phyloP scores from a whole-genome alignment of 495 filamentous ascomycete genomes.

The Darksidea phi region DNA sequence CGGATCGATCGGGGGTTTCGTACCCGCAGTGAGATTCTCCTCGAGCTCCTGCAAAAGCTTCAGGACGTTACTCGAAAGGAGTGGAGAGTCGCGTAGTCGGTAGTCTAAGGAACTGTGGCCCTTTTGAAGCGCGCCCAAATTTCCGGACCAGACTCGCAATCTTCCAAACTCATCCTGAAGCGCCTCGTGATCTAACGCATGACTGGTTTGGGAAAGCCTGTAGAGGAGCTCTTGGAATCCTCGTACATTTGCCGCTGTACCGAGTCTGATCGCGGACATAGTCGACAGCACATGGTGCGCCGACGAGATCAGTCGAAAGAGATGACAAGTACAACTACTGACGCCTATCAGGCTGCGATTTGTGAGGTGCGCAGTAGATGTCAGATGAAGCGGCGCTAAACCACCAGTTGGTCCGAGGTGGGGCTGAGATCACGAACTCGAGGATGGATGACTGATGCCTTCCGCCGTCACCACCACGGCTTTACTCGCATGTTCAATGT shows the following conservation, averaged over 20 bases:
- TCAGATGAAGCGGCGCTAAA: neutral
- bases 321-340: neutral
- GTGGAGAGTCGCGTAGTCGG: constrained; percentile 33
- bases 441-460: too few relatives aligned
- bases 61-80: constrained; percentile 30
- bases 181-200: constrained; percentile 17
- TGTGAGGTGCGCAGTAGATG: too few relatives aligned
- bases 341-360: too few relatives aligned
- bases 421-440: neutral
- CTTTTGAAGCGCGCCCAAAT: constrained; percentile 35
- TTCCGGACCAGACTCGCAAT: constrained; percentile 35
- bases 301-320: neutral
- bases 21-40: constrained; percentile 26
- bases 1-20: neutral
- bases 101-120: constrained; percentile 35
- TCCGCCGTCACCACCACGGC: too few relatives aligned
- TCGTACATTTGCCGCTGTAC: constrained; percentile 25
- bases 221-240: constrained; percentile 21
- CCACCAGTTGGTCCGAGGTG: neutral
- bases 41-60: constrained; percentile 31
- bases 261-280: constrained; percentile 30
- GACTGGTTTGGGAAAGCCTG: neutral
- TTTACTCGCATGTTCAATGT: too few relatives aligned
- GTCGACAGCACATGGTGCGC: constrained; percentile 5
- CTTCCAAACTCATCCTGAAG: constrained; percentile 34